phyloP scores from a whole-genome alignment of 2,329 filamentous ascomycete species.

The Scolecobasidium constrictum region DNA sequence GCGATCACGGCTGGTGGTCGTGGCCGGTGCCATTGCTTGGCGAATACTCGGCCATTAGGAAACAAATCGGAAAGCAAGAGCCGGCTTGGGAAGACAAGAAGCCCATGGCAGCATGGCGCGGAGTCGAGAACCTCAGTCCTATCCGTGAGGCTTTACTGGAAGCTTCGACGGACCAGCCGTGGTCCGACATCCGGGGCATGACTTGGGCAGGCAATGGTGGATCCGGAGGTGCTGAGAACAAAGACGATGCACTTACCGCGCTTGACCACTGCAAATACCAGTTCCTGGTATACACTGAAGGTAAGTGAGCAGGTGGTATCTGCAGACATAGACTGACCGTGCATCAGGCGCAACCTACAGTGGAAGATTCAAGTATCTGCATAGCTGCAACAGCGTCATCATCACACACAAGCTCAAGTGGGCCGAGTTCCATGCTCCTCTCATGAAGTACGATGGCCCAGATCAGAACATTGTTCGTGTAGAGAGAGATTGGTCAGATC shows the following conservation, averaged over 20 bases:
- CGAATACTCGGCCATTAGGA: conserved; percentile 13
- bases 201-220: conserved; percentile 17
- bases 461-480: conserved; percentile 10
- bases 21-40: conserved; percentile 12
- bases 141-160: conserved; percentile 17
- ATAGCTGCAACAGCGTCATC: conserved; percentile 30
- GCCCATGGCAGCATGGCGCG: conserved; percentile 21
- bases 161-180: conserved; percentile 15
- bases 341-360: conserved; percentile 20
- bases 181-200: conserved; percentile 19
- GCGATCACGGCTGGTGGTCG: conserved; percentile 15
- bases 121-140: conserved; percentile 19
- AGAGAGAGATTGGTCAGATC: conserved; percentile 20
- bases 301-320: conserved; percentile 9
- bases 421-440: conserved; percentile 36
- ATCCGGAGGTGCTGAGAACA: too few species aligned
- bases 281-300: conserved; percentile 15
- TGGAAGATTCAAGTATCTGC: conserved; percentile 22
- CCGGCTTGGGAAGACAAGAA: conserved; percentile 17
- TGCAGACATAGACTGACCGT: neutral
- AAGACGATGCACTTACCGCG: neutral
- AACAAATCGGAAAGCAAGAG: conserved; percentile 10
- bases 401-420: conserved; percentile 38
- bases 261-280: conserved; percentile 11
- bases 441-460: conserved; percentile 30